Evolutionary conservation across 768 basidiomycete species (phyloP).

Genomic region (Tricholoma furcatifolium): DNA sequence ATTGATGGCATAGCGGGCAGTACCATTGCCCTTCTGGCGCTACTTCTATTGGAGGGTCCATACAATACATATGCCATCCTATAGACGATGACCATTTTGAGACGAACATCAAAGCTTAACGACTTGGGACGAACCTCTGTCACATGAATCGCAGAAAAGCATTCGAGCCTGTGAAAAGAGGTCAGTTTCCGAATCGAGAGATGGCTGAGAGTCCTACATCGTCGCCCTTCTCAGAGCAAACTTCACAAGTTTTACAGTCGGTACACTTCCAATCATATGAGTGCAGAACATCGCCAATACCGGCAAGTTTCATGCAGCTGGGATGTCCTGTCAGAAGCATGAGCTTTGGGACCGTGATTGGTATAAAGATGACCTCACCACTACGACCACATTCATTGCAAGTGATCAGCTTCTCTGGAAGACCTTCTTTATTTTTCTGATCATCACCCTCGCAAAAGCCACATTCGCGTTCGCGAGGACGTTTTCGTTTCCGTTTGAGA

Average conservation of each 20-base stretch:
- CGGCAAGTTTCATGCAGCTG: conserved; percentile 71
- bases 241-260: conserved; percentile 91
- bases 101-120: conserved; percentile 7
- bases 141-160: conserved; percentile 92
- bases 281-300: conserved; percentile 58
- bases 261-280: conserved; percentile 85
- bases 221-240: conserved; percentile 82
- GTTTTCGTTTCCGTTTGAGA: conserved; percentile 43
- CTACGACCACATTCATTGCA: conserved; percentile 84
- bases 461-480: conserved; percentile 63
- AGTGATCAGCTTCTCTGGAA: conserved; percentile 69
- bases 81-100: conserved; percentile 6
- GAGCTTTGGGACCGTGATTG: not conserved
- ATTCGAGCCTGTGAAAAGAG: conserved; percentile 57
- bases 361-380: conserved; percentile 44
- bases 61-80: conserved; percentile 88
- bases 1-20: conserved; percentile 61
- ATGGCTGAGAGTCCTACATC: conserved; percentile 61
- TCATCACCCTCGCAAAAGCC: conserved; percentile 77
- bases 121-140: conserved; percentile 59
- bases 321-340: conserved; percentile 62
- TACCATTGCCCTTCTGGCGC: conserved; percentile 79
- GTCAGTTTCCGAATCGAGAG: conserved; percentile 13
- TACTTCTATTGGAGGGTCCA: conserved; percentile 66
- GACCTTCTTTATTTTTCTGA: conserved; percentile 50